Evolutionary conservation across 805 yeast species (phyloP).

Genomic region (Grigorovia jiainica): DNA sequence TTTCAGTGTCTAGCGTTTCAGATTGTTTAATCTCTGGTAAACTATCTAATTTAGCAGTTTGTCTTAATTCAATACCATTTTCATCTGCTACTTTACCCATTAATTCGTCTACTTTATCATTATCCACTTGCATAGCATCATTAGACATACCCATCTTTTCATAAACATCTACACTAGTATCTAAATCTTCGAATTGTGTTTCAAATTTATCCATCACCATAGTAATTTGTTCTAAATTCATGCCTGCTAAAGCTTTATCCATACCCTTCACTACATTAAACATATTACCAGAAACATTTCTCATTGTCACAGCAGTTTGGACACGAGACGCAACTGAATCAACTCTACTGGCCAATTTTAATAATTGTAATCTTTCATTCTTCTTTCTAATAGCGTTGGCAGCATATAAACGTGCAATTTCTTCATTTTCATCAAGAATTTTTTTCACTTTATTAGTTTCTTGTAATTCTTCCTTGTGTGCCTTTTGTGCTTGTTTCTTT

Average conservation of each 20-base stretch:
- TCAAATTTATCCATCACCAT: slow-evolving; percentile 97
- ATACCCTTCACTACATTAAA: slow-evolving; percentile 85
- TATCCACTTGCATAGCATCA: slow-evolving; percentile 84
- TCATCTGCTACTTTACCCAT: slow-evolving; percentile 93
- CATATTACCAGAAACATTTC: slow-evolving; percentile 91
- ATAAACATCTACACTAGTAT: slow-evolving; percentile 86
- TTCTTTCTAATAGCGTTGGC: slow-evolving; percentile 91
- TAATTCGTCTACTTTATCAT: slow-evolving; percentile 85
- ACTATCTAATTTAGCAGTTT: slow-evolving; percentile 48
- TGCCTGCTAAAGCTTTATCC: slow-evolving; percentile 91
- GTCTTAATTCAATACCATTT: slow-evolving; percentile 89
- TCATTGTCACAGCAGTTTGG: slow-evolving; percentile 97
- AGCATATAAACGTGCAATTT: slow-evolving; percentile 89
- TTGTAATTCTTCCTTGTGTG: slow-evolving; percentile 79
- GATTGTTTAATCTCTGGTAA: slow-evolving; percentile 50
- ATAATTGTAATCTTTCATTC: slow-evolving; percentile 72
- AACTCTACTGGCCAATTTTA: slow-evolving; percentile 77
- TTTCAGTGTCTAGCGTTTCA: slow-evolving; percentile 47
- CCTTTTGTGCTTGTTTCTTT: slow-evolving; percentile 78
- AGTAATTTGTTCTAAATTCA: slow-evolving; percentile 90
- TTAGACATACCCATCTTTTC: slow-evolving; percentile 84
- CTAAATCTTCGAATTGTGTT: slow-evolving; percentile 89
- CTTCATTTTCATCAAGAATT: slow-evolving; percentile 40
- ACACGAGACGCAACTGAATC: slow-evolving; percentile 95
- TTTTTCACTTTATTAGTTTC: slow-evolving; percentile 87